Conservation (phyloP, 2,329 filamentous ascomycete genomes). For the Aspergillus caelatus region DNA sequence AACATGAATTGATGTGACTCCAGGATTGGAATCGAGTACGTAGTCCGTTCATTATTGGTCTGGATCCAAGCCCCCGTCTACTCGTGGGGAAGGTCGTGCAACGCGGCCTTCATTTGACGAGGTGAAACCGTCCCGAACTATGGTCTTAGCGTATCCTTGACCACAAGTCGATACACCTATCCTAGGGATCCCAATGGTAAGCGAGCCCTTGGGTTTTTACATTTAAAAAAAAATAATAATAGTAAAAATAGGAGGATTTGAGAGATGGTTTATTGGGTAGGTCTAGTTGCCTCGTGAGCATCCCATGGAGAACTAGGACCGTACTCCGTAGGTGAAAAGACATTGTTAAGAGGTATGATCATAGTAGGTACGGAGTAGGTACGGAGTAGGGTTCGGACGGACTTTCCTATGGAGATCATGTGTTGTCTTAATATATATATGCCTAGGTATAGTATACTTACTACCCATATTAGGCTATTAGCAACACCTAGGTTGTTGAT, state of each 20-base stretch:
- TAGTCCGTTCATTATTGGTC: neutral
- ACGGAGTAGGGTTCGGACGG: neutral
- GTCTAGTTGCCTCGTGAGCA: neutral
- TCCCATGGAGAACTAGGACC: neutral
- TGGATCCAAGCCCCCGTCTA: neutral
- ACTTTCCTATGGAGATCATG: neutral
- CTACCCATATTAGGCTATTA: neutral
- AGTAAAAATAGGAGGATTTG: neutral
- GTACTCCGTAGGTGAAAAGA: neutral
- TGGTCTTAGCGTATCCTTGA: neutral
- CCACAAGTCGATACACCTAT: neutral
- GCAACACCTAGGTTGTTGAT: neutral
- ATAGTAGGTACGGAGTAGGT: neutral
- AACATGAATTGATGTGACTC: neutral
- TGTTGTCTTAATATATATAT: neutral
- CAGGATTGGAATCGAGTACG: neutral
- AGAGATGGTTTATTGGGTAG: neutral
- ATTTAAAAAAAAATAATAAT: too few relatives aligned
- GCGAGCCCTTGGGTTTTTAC: neutral
- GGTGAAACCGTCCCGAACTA: slow-evolving; percentile 1
- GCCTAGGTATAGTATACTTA: neutral
- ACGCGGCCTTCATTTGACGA: slow-evolving; percentile 7
- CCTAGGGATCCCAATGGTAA: neutral
- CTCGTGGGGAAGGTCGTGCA: neutral
- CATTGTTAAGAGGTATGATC: neutral